A percentile compares a stretch with the other conserved stretches of the same genome.
Evolutionary conservation across 2,329 filamentous ascomycete species (phyloP).

Genomic region (Aspergillus ruber): DNA sequence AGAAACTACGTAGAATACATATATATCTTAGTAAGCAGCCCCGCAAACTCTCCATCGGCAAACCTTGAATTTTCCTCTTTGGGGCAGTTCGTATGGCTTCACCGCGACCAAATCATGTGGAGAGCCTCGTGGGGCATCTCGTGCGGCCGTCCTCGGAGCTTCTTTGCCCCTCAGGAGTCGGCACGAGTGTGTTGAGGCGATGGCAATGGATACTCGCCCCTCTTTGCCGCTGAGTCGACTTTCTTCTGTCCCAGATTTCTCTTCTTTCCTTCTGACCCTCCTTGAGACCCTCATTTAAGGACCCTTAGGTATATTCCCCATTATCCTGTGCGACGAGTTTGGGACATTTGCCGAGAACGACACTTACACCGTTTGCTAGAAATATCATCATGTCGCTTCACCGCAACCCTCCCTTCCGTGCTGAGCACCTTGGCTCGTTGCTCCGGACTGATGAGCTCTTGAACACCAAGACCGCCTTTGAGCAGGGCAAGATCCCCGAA

Average conservation of each 20-base stretch:
- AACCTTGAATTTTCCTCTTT: no score
- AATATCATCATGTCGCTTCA: conserved; percentile 27
- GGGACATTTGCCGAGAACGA: neutral
- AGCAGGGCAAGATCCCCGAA: conserved; percentile 49
- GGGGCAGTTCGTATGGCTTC: neutral
- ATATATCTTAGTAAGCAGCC: neutral
- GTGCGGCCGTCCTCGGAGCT: neutral
- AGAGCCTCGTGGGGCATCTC: neutral
- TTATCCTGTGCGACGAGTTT: neutral
- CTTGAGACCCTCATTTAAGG: neutral
- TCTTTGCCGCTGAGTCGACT: no score
- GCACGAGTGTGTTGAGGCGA: neutral
- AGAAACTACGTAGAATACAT: neutral
- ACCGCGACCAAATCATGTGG: neutral
- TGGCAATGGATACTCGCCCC: neutral
- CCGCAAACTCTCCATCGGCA: neutral
- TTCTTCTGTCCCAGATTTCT: no score
- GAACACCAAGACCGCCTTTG: conserved; percentile 50
- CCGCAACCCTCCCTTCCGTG: conserved; percentile 57
- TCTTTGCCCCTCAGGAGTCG: neutral
- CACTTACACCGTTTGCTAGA: neutral
- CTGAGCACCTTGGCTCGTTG: conserved; percentile 66
- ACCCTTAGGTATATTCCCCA: neutral
- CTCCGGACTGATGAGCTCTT: conserved; percentile 60
- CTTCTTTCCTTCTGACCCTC: neutral